Base-by-base conservation (phyloP, 345 rosid genomes). In the Aurinia saxatilis region DNA sequence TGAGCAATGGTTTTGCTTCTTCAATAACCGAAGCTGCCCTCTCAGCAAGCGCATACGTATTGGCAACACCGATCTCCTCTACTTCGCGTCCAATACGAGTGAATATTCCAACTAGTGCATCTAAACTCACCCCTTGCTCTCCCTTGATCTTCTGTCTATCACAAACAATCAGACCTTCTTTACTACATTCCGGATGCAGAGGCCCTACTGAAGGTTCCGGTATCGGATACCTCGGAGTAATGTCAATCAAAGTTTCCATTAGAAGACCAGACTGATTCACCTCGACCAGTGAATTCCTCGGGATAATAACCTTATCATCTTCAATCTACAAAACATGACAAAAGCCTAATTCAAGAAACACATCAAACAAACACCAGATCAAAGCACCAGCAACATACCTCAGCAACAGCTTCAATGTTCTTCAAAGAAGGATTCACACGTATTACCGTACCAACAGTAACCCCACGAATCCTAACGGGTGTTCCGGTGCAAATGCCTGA, bases 201-300 rank as follows among this genome's bases (percentile, higher is more conserved):
- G 99, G 99, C 50, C 96, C 86, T 7, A 80, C 80, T 0, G 86
- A 78, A 41, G 96, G 98, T 16, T 77, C 74, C 27, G 97, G 97
- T 71, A 95, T 84, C 36, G 98, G 99, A 73, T 88, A 57, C 57
- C 76, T 79, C 3, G 99, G 99, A 1, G 92, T 90, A 52, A 95
- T 86, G 56, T 95, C 97, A 18, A 95, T 90, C 79, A 95, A 9
- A 42, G 99, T 90, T 73, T 95, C 97, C 97, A 90, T 90, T 11
- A 90, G 80, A 68, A 95, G 96, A 71, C 99, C 99, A 36, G 99
- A 95, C 74, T 88, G 99, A 76, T 95, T 95, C 73, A 95, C 95
- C 78, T 95, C 99, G 53, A 95, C 76, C 31, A 80, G 70, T 19
- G 98, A 83, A 78, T 95, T 95, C 69, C 68, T 87, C 7, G 98